phyloP scores from a whole-genome alignment of 192 early-diverging fungal genomes.

The Umbelopsis ramanniana region DNA sequence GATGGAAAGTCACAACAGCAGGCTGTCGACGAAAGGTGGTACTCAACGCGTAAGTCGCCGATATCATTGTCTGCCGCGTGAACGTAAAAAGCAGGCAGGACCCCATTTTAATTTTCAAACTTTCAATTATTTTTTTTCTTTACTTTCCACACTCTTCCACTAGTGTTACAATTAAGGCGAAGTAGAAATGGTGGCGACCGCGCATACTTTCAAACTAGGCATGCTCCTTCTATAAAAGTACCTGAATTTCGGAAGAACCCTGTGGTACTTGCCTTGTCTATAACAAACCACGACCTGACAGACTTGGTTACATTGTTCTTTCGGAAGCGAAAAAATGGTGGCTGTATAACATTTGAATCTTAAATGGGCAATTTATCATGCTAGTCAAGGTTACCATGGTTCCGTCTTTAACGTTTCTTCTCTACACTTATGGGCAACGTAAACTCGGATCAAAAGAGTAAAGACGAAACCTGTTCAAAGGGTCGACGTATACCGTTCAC shows the following conservation, averaged over 20 bases:
- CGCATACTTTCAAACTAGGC: not conserved
- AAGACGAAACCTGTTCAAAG: not conserved
- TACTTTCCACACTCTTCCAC: no score
- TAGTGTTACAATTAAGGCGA: no score
- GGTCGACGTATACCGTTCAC: not conserved
- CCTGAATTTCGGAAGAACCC: not conserved
- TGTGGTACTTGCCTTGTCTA: no score
- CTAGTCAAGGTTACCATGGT: not conserved
- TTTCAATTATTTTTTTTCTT: no score
- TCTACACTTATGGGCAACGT: not conserved
- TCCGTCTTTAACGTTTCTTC: not conserved
- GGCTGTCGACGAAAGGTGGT: not conserved
- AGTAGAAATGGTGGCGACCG: no score
- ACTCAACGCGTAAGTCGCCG: no score
- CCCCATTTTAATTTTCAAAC: no score
- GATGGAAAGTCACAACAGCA: not conserved
- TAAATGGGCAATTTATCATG: slow-evolving; percentile 8
- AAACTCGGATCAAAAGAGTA: not conserved
- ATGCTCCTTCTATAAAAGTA: no score
- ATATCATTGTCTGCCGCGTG: no score
- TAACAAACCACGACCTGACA: no score
- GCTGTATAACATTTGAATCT: slow-evolving; percentile 5
- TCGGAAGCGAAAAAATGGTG: not conserved
- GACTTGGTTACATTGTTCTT: no score
- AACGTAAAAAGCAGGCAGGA: no score